Base-by-base conservation (phyloP, 345 rosid species). In the Reutealis trisperma region DNA sequence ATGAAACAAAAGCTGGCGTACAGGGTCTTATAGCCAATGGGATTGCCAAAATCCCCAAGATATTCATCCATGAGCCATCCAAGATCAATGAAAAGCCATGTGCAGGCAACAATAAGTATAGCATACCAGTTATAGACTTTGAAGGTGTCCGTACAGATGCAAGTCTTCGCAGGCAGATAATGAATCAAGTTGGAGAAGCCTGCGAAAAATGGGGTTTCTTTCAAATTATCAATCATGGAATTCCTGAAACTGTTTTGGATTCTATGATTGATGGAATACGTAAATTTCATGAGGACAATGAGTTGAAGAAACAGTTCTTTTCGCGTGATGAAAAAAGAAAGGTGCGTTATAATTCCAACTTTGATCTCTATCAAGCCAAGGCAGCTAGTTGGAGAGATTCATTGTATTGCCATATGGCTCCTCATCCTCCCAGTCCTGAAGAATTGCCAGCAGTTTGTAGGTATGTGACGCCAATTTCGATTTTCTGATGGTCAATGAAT, bases 361-460 rank as follows among this genome's bases (percentile, higher is more conserved):
- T 79, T 52, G 70, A 67, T 62, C 49, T 79, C 47, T 74, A 73
- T 42, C 76, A 12, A 4, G 52, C 68, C 0, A 44, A 47, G 1
- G 70, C 63, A 6, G 55, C 75, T 25, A 74, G 69, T 44, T 79
- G 78, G 82, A 74, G 82, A 64, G 82, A 79, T 41, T 47, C 75
- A 2, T 13, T 62, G 1, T 21, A 1, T 41, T 66, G 47, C 18
- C 2, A 1, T 7, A 32, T 67, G 51, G 68, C 74, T 47, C 77
- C 74, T 27, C 22, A 63, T 74, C 77, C 82, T 13, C 70, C 78
- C 5, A 41, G 37, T 9, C 78, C 78, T 19, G 64, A 74, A 14
- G 74, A 79, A 18, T 11, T 79, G 63, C 82, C 82, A 2, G 14
- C 44, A n/a, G 70, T 69, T 0, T 73, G 61, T 62, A 74, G 82